Conservation (phyloP, 2,329 filamentous ascomycete species). For the Colletotrichum sp. region DNA sequence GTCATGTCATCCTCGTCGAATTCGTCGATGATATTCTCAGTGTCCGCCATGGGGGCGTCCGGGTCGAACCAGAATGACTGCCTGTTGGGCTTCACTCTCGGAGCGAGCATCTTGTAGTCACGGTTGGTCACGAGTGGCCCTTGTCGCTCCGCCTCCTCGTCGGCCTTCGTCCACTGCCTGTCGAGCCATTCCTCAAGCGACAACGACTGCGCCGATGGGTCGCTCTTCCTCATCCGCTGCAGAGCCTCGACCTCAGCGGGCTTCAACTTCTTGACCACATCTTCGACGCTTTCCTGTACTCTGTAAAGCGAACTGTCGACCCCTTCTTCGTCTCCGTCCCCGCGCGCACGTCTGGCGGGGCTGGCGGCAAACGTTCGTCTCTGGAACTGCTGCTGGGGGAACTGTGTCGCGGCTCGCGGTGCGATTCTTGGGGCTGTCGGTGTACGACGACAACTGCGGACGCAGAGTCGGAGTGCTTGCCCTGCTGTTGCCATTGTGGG, state of each 20-base stretch:
- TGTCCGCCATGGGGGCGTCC: constrained; percentile 51
- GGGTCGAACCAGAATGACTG: constrained; percentile 54
- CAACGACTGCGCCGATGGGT: constrained; percentile 24
- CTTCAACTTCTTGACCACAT: constrained; percentile 14
- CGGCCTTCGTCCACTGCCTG: not conserved
- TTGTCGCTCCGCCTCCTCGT: not conserved
- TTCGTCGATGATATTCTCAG: constrained; percentile 59
- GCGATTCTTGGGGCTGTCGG: constrained; percentile 19
- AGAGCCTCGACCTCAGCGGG: constrained; percentile 25
- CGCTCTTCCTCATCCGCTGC: constrained; percentile 33
- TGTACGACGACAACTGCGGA: constrained; percentile 33
- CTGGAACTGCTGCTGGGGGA: not conserved
- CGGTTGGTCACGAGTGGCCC: constrained; percentile 7
- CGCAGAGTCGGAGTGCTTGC: constrained; percentile 40
- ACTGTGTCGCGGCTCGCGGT: not conserved
- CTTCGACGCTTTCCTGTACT: constrained; percentile 9
- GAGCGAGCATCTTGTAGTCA: constrained; percentile 23
- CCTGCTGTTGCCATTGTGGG: constrained; percentile 42
- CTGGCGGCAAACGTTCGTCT: constrained; percentile 32
- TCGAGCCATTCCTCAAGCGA: constrained; percentile 11
- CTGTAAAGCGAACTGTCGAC: constrained; percentile 11
- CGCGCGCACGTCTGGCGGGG: constrained; percentile 28
- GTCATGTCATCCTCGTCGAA: constrained; percentile 86
- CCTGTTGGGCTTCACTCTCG: constrained; percentile 34
- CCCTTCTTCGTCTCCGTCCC: constrained; percentile 26